Evolutionary conservation across 176 grass and related monocot species (phyloP).

Genomic region (Alloteropsis semialata): DNA sequence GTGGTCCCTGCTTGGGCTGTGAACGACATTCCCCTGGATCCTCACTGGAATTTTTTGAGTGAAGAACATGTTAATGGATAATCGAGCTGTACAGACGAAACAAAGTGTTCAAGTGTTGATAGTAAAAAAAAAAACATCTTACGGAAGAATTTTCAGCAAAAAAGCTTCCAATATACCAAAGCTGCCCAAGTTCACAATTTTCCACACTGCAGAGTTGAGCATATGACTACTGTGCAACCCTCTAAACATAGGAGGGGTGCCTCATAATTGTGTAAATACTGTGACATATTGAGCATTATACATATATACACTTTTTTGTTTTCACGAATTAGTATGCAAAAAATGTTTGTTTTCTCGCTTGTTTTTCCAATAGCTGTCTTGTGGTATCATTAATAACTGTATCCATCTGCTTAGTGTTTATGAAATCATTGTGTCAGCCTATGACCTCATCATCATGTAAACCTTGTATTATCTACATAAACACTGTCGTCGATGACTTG

Average conservation of each 20-base stretch:
- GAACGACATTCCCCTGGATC: constrained; percentile 10
- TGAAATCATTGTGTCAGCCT: constrained; percentile 21
- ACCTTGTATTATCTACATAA: neutral
- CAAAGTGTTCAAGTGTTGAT: constrained; percentile 11
- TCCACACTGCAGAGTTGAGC: neutral
- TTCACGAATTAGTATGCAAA: neutral
- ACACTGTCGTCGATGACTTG: constrained; percentile 1
- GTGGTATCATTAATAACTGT: constrained; percentile 16
- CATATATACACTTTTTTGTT: neutral
- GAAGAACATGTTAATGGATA: neutral
- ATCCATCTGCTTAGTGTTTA: constrained; percentile 24
- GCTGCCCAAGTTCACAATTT: neutral
- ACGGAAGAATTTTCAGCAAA: neutral
- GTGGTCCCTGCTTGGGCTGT: constrained; percentile 17
- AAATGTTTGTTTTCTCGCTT: neutral
- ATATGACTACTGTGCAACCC: neutral
- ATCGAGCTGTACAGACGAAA: neutral
- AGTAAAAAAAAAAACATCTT: neutral
- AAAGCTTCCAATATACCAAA: constrained; percentile 10
- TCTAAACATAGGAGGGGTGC: neutral
- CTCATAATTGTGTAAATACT: constrained; percentile 3
- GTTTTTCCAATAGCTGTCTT: neutral
- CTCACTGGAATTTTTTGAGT: neutral
- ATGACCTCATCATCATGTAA: neutral
- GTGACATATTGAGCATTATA: neutral